A percentile compares a stretch with the other conserved stretches of the same genome.
phyloP scores from a whole-genome alignment of 208 protist species.

The Trypanosoma mega region DNA sequence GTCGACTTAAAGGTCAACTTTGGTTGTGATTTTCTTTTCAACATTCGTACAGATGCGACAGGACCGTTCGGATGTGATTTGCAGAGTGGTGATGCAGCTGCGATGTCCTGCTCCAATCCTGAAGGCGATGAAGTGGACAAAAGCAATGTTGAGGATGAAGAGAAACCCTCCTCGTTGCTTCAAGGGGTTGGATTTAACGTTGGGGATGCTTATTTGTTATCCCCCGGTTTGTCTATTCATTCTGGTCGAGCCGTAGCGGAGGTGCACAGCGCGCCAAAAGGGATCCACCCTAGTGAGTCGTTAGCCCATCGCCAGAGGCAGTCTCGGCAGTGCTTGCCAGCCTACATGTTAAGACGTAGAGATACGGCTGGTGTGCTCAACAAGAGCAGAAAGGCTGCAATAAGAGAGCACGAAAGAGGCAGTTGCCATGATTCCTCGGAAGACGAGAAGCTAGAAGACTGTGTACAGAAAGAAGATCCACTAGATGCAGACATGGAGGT shows the following conservation, averaged over 20 bases:
- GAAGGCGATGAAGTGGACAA: no score
- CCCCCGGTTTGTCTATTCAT: no score
- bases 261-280: neutral
- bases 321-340: neutral
- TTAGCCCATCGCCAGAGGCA: neutral
- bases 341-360: neutral
- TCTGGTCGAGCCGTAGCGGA: neutral
- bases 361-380: neutral
- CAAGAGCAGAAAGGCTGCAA: neutral
- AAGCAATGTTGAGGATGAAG: no score
- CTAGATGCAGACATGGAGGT: slow-evolving; percentile 23
- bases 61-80: neutral
- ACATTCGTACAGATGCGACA: slow-evolving; percentile 3
- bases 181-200: no score
- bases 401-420: neutral
- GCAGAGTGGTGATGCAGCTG: neutral
- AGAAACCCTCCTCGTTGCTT: no score
- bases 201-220: no score
- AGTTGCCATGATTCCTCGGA: neutral
- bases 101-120: no score
- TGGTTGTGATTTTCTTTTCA: slow-evolving; percentile 36
- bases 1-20: slow-evolving; percentile 27
- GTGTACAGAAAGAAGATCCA: slow-evolving; percentile 7
- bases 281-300: neutral
- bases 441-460: neutral